These are phyloP conservation scores for Cutaneotrichosporon sp. DNA, from an alignment of 1,284 basidiomycete species.

Conservation along the genomic window DNA sequence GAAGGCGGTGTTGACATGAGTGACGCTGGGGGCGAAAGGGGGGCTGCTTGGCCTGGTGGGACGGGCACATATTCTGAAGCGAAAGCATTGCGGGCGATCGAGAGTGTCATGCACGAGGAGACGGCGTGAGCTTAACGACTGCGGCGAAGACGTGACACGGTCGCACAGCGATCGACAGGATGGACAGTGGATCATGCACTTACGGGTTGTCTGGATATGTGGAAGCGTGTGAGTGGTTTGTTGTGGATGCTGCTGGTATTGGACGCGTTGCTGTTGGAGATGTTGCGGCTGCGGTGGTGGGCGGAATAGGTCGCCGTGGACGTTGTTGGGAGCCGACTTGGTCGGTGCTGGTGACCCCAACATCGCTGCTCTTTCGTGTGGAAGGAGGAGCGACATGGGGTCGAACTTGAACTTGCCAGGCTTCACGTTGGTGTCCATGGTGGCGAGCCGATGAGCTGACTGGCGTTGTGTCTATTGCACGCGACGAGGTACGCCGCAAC, in stretches of 20 bases:
- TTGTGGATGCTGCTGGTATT: conserved; percentile 8
- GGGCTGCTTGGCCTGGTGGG: conserved; percentile 18
- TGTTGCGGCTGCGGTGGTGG: background rate
- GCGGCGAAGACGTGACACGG: background rate
- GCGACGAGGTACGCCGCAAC: too few species aligned
- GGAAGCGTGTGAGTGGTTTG: background rate
- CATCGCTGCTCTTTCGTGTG: conserved; percentile 37
- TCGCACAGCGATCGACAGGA: background rate
- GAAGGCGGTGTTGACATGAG: conserved; percentile 37
- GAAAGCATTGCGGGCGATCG: background rate
- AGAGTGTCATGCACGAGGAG: background rate
- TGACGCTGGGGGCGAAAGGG: conserved; percentile 39
- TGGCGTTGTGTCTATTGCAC: background rate
- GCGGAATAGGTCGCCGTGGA: background rate
- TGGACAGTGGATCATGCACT: conserved; percentile 1
- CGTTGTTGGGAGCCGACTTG: background rate
- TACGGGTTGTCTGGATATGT: conserved; percentile 3
- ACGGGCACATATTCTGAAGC: conserved; percentile 20
- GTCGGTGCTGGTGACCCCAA: background rate
- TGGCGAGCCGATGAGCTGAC: background rate
- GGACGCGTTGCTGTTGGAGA: background rate
- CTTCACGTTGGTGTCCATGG: conserved; percentile 4
- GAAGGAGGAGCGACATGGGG: conserved; percentile 45
- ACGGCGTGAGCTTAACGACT: background rate
- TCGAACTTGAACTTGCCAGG: conserved; percentile 43